phyloP scores from a whole-genome alignment of 1,139 yeast species.

The Yamadazyma epiphylla region DNA sequence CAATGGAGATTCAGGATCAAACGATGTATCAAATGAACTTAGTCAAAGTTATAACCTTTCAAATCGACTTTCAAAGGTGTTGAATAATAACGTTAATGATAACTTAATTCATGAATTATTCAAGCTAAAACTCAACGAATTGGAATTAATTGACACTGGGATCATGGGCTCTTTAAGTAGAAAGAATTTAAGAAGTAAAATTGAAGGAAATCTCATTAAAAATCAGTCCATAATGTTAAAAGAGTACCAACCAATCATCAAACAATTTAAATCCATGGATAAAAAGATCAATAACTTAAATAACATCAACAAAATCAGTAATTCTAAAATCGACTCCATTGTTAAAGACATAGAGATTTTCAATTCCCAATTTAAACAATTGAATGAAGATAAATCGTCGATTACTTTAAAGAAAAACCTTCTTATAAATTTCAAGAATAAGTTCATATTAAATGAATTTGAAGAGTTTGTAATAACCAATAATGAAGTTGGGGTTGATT shows the following conservation, averaged over 20 bases:
- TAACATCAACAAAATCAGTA: slow-evolving; percentile 24
- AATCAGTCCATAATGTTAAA: slow-evolving; percentile 56
- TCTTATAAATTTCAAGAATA: slow-evolving; percentile 54
- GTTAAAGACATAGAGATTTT: slow-evolving; percentile 15
- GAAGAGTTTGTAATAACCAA: slow-evolving; percentile 58
- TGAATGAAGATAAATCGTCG: slow-evolving; percentile 39
- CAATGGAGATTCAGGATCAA: slow-evolving; percentile 1
- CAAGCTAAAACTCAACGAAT: slow-evolving; percentile 24
- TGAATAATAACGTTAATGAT: slow-evolving; percentile 49
- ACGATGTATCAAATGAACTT: not conserved
- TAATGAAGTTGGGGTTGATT: slow-evolving; percentile 49
- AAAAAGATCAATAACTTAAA: slow-evolving; percentile 40
- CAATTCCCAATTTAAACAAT: slow-evolving; percentile 33
- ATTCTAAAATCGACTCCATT: slow-evolving; percentile 31
- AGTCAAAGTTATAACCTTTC: slow-evolving; percentile 26
- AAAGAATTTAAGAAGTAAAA: slow-evolving; percentile 61
- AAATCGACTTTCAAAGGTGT: slow-evolving; percentile 46
- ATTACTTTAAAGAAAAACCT: slow-evolving; percentile 52
- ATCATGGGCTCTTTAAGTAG: slow-evolving; percentile 52
- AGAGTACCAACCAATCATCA: slow-evolving; percentile 58
- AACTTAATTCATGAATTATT: slow-evolving; percentile 47
- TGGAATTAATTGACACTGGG: slow-evolving; percentile 47
- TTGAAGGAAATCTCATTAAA: slow-evolving; percentile 69
- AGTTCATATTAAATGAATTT: slow-evolving; percentile 66
- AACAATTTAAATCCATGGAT: slow-evolving; percentile 42